Base-by-base conservation (phyloP, 2,329 filamentous ascomycete genomes). In the Nemania serpens region DNA sequence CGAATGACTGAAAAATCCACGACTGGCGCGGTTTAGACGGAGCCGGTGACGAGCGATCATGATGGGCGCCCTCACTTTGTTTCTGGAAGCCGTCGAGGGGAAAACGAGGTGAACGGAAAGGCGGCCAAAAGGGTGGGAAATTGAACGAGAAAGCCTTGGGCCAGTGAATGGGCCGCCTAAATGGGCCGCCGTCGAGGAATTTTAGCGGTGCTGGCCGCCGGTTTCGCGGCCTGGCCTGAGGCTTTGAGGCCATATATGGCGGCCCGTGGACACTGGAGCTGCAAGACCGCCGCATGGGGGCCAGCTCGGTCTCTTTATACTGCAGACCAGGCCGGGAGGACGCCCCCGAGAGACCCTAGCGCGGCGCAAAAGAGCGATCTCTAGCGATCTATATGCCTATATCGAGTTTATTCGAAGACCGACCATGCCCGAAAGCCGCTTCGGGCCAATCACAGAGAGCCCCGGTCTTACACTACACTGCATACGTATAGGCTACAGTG, bases 191-290 rank as follows among this genome's bases (percentile, higher is more conserved):
- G 41, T 62, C 13, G 56, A 29, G 29, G n/a, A 39, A 25, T 20
- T 45, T 39, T 46, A 59, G 61, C 67, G 67, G 66, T 64, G 53
- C 55, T 54, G 71, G 66, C 66, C 69, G 66, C 64, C 58, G 55
- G 36, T 47, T 45, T 33, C 18, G 59, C 56, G 66, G 63, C 66
- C 64, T 62, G 56, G 62, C 59, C 54, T 58, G 69, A 66, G 71
- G 70, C 71, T 71, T 71, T 66, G 71, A 58, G 69, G 66, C 70
- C 70, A 57, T 22, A 67, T 63, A 64, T 45, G 56, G 66, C 59
- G 71, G 62, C 71, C 72, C 55, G 55, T 59, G 55, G 55, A 58
- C 53, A 63, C 58, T 66, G 62, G 55, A 61, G 53, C 64, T 55
- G 55, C 55, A 57, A 29, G 55, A 47, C 25, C 63, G 68, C 67